phyloP scores from a whole-genome alignment of 2,329 filamentous ascomycete genomes.

The Aspergillus carbonarius region DNA sequence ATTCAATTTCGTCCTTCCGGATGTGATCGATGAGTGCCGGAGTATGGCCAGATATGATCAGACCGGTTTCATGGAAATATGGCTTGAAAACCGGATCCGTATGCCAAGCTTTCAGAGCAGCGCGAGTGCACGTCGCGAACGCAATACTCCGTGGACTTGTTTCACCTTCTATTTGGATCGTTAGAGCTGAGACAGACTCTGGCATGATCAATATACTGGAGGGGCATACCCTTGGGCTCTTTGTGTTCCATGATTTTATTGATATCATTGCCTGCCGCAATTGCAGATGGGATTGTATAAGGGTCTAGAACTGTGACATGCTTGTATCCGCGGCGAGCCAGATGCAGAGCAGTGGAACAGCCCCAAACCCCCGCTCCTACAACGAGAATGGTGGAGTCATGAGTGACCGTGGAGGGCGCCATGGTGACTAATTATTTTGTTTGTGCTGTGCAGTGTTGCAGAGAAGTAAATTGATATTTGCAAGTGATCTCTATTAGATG shows the following conservation, averaged over 20 bases:
- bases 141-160: conserved; percentile 21
- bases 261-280: conserved; percentile 53
- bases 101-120: conserved; percentile 43
- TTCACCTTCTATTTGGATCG: conserved; percentile 12
- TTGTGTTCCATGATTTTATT: conserved; percentile 48
- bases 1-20: conserved; percentile 35
- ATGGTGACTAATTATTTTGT: neutral
- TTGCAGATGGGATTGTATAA: conserved; percentile 47
- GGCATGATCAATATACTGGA: no score
- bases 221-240: conserved; percentile 35
- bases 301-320: conserved; percentile 52
- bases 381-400: conserved; percentile 37
- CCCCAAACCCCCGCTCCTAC: conserved; percentile 55
- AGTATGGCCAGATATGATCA: conserved; percentile 43
- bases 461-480: neutral
- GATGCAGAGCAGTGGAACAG: conserved; percentile 53
- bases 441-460: neutral
- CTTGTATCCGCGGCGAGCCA: conserved; percentile 51
- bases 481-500: neutral
- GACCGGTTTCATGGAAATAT: conserved; percentile 49
- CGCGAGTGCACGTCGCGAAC: conserved; percentile 24
- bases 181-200: neutral
- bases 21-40: conserved; percentile 40
- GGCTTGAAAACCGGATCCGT: conserved; percentile 47
- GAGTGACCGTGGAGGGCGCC: conserved; percentile 5